Evolutionary conservation across 164 flowering plant species (phyloP), one percentile per base, ranked within the genome.

Genomic region (Nymphaea colorata): DNA sequence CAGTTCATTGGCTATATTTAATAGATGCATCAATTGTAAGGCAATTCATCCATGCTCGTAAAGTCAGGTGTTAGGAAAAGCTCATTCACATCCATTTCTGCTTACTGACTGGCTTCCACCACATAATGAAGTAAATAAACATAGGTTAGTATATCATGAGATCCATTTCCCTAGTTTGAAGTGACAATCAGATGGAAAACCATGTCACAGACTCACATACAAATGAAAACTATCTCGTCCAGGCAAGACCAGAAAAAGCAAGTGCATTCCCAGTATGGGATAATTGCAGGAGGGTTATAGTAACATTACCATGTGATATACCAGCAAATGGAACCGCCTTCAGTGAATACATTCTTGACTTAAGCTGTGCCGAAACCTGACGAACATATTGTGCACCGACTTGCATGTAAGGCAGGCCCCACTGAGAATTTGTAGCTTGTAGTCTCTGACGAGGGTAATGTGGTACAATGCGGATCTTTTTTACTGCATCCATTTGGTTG

Each of bases 381-480:
- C 82, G 76, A 64, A 84, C 79, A 70, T 93, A 90, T 25, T 90
- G 86, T 62, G 82, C 83, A 66, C 96, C 95, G 18, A 72, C 84
- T 82, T 90, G 93, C 78, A 87, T 64, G 71, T 87, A 84, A 18
- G 83, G 67, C 55, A 82, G 77, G 71, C 94, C 80, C 71, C 85
- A 79, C 66, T 81, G 87, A 3, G 96, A 90, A 65, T 79, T 77
- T 65, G 90, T 83, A 75, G 71, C 72, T 82, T 78, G 86, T 43
- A 93, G 88, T 72, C 85, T 93, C 70, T 91, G 67, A 73, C 86
- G 81, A 70, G 90, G 89, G 70, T 91, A 66, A 74, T 86, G 81
- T 71, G 90, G 89, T 72, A 93, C 78, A 4, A 90, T 74, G 42
- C 98, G 82, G 44, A 90, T 70, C 73, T 83, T 90, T 74, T 65